phyloP scores from a whole-genome alignment of 2,329 filamentous ascomycete species.

The Sporothrix pallida region DNA sequence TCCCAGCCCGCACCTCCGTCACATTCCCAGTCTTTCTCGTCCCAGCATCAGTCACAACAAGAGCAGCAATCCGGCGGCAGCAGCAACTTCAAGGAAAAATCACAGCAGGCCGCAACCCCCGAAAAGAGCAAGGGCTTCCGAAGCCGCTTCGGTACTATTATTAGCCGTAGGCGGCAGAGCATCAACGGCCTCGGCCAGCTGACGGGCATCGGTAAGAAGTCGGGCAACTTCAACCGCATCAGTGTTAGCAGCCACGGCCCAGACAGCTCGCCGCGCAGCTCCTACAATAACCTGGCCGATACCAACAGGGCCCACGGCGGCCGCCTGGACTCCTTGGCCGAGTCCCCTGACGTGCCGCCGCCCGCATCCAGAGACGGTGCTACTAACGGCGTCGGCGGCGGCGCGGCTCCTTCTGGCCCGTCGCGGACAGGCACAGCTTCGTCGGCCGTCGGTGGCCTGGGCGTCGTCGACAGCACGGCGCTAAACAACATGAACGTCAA shows the following conservation, averaged over 20 bases:
- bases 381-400: slow-evolving; percentile 54
- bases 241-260: slow-evolving; percentile 68
- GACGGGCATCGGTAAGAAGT: slow-evolving; percentile 60
- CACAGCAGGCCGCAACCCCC: background rate
- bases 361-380: slow-evolving; percentile 48
- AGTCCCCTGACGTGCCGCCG: slow-evolving; percentile 54
- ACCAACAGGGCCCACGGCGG: slow-evolving; percentile 43
- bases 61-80: background rate
- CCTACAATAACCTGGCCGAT: slow-evolving; percentile 65
- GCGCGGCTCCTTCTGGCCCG: background rate
- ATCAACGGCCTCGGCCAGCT: slow-evolving; percentile 66
- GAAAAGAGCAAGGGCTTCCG: slow-evolving; percentile 50
- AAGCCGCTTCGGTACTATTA: slow-evolving; percentile 71
- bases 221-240: slow-evolving; percentile 60
- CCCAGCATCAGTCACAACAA: background rate
- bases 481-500: slow-evolving; percentile 53
- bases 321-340: slow-evolving; percentile 62
- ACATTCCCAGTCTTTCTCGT: no score
- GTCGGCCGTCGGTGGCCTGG: background rate
- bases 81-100: background rate
- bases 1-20: no score
- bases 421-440: background rate
- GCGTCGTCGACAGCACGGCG: slow-evolving; percentile 40
- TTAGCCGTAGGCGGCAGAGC: slow-evolving; percentile 69
- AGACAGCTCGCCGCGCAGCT: slow-evolving; percentile 62